phyloP scores from a whole-genome alignment of 306 rosid species.

The Medicago arabica region DNA sequence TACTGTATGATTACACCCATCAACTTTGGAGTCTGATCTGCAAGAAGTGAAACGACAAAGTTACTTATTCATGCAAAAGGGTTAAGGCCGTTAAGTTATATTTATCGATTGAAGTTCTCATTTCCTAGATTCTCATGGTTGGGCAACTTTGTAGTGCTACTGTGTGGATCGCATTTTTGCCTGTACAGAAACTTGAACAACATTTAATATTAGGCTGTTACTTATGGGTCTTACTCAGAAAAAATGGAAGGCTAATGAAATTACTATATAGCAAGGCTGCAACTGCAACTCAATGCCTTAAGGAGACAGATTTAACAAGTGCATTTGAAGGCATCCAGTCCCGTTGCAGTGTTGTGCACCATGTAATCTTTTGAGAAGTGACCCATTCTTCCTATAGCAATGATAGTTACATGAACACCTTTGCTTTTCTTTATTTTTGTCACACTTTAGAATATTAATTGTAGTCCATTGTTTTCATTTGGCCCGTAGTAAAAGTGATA shows the following conservation, averaged over 20 bases:
- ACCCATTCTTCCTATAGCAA: conserved; percentile 26
- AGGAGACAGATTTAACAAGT: neutral
- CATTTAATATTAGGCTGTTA: conserved; percentile 35
- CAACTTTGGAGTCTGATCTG: conserved; percentile 23
- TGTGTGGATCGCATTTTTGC: conserved; percentile 52
- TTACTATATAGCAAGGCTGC: conserved; percentile 22
- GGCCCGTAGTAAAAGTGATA: neutral
- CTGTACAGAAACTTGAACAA: conserved; percentile 52
- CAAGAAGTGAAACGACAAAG: conserved; percentile 23
- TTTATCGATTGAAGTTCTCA: conserved; percentile 41
- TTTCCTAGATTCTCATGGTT: conserved; percentile 53
- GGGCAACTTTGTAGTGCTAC: conserved; percentile 49
- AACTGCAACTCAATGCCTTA: conserved; percentile 28
- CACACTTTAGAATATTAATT: conserved; percentile 11
- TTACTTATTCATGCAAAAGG: conserved; percentile 34
- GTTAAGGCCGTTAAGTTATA: conserved; percentile 28
- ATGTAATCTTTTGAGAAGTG: neutral
- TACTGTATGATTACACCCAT: conserved; percentile 42
- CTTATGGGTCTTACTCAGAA: conserved; percentile 10
- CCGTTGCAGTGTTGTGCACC: neutral
- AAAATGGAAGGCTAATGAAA: neutral
- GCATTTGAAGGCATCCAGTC: conserved; percentile 27
- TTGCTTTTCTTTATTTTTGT: neutral
- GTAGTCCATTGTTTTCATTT: conserved; percentile 32
- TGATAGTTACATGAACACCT: conserved; percentile 21